phyloP scores from a whole-genome alignment of 2,329 filamentous ascomycete species.

The Exophiala bonariae region DNA sequence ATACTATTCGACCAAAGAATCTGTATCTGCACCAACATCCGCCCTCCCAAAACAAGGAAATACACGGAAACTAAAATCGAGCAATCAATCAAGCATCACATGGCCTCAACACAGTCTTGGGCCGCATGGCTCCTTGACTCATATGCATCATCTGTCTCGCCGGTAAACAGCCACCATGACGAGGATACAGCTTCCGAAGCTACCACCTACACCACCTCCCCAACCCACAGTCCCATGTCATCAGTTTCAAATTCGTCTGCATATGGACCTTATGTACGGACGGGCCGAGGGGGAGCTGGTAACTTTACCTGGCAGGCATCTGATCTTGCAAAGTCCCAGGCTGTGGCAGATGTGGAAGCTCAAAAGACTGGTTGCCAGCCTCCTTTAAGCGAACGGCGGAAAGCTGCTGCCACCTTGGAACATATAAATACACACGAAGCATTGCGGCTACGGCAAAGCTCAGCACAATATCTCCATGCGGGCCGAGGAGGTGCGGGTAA shows the following conservation, averaged over 20 bases:
- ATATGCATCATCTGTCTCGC: conserved; percentile 24
- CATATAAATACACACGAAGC: conserved; percentile 23
- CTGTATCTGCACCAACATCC: background rate
- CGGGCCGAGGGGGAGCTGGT: conserved; percentile 64
- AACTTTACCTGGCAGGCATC: conserved; percentile 56
- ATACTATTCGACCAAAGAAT: too few relatives aligned
- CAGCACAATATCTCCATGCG: conserved; percentile 17
- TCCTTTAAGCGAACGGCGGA: conserved; percentile 22
- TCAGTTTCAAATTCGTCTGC: conserved; percentile 27
- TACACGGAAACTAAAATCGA: conserved; percentile 4
- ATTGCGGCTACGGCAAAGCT: conserved; percentile 16
- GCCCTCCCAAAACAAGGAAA: conserved; percentile 5
- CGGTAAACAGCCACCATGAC: conserved; percentile 19
- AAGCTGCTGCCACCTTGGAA: conserved; percentile 22
- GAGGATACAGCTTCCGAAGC: conserved; percentile 15
- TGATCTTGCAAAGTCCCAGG: conserved; percentile 9
- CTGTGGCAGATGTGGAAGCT: conserved; percentile 46
- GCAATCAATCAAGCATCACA: background rate
- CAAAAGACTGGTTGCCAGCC: conserved; percentile 22
- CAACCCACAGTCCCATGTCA: conserved; percentile 14
- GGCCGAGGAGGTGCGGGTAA: conserved; percentile 27
- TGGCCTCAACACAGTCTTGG: conserved; percentile 23
- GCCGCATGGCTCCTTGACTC: conserved; percentile 29
- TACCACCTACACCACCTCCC: conserved; percentile 8
- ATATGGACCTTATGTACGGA: conserved; percentile 44